Evolutionary conservation across 768 basidiomycete genomes (phyloP).

Genomic region (Serpula lacrymans): DNA sequence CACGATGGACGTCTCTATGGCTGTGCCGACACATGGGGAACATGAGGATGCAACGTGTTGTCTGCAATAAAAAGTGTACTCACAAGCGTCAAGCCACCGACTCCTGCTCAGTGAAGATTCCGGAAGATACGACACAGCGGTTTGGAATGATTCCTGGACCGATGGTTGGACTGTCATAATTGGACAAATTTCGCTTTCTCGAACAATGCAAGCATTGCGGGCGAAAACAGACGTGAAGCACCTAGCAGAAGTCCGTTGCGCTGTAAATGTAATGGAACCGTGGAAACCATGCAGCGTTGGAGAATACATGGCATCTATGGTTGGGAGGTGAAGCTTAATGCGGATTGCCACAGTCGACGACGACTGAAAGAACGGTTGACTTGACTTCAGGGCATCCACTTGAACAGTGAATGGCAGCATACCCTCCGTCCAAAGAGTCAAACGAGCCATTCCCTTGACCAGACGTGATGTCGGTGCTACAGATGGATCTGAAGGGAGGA

Average conservation of each 20-base stretch:
- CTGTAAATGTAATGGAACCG: constrained; percentile 51
- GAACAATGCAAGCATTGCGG: constrained; percentile 46
- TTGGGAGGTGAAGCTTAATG: constrained; percentile 55
- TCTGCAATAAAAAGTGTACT: constrained; percentile 26
- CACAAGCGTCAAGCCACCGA: constrained; percentile 68
- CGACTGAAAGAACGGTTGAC: constrained; percentile 31
- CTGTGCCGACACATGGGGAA: constrained; percentile 35
- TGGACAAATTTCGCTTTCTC: constrained; percentile 45
- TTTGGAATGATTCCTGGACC: constrained; percentile 42
- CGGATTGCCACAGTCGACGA: constrained; percentile 48
- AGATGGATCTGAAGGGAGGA: constrained; percentile 25
- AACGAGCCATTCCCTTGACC: constrained; percentile 32
- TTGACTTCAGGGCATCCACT: constrained; percentile 49
- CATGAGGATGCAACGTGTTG: constrained; percentile 18
- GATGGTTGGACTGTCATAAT: constrained; percentile 42
- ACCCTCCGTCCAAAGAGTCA: constrained; percentile 63
- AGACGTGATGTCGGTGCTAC: constrained; percentile 31
- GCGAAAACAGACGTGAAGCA: constrained; percentile 62
- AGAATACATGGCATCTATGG: constrained; percentile 49
- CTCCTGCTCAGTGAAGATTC: constrained; percentile 65
- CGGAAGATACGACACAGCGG: constrained; percentile 55
- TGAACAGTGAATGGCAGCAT: constrained; percentile 63
- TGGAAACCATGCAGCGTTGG: constrained; percentile 63
- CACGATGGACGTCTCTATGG: constrained; percentile 52
- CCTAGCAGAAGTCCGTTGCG: constrained; percentile 53